Conservation (phyloP, 2,329 filamentous ascomycete genomes). For the Pochonia chlamydosporia region DNA sequence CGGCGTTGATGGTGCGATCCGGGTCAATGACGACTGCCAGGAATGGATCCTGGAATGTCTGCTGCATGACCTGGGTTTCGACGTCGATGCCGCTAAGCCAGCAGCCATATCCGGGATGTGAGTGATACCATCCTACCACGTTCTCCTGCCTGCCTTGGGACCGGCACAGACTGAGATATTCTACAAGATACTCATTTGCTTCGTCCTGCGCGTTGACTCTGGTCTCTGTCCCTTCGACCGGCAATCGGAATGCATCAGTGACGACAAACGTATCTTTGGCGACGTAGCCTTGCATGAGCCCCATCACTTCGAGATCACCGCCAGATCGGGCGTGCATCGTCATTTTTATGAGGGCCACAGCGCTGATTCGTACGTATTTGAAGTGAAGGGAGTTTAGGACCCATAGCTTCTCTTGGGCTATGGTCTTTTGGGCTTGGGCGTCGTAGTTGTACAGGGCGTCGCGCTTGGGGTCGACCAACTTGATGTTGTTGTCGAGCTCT, state of each 20-base stretch:
- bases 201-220: slow-evolving; percentile 93
- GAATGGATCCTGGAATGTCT: slow-evolving; percentile 83
- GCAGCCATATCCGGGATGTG: slow-evolving; percentile 94
- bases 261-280: slow-evolving; percentile 81
- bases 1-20: slow-evolving; percentile 87
- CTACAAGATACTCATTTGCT: slow-evolving; percentile 94
- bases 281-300: slow-evolving; percentile 94
- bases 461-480: slow-evolving; percentile 76
- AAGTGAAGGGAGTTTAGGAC: slow-evolving; percentile 75
- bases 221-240: slow-evolving; percentile 97
- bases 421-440: slow-evolving; percentile 58
- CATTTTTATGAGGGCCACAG: slow-evolving; percentile 95
- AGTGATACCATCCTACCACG: slow-evolving; percentile 96
- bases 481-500: slow-evolving; percentile 86
- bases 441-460: slow-evolving; percentile 91
- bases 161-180: slow-evolving; percentile 71
- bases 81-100: slow-evolving; percentile 98
- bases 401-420: slow-evolving; percentile 68
- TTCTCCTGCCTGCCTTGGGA: slow-evolving; percentile 80
- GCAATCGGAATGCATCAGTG: slow-evolving; percentile 87
- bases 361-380: slow-evolving; percentile 87
- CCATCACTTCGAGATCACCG: slow-evolving; percentile 91
- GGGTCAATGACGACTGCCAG: slow-evolving; percentile 95
- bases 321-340: slow-evolving; percentile 98
- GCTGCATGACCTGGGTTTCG: slow-evolving; percentile 77